Evolutionary conservation across 192 early-diverging fungal species (phyloP).

Genomic region (Spizellomyces sp.): DNA sequence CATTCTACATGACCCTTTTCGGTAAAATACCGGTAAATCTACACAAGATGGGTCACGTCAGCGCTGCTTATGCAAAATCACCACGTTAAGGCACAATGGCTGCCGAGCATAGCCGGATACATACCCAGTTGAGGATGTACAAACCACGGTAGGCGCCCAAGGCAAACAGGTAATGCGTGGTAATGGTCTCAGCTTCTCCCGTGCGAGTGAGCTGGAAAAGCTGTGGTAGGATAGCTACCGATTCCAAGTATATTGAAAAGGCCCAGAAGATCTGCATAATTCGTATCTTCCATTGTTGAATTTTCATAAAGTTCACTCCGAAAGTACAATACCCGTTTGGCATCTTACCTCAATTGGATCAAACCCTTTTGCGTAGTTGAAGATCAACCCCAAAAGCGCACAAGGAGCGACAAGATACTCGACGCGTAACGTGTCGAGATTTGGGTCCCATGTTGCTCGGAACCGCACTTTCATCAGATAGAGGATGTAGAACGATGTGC

Average conservation of each 20-base stretch:
- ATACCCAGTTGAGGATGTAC: conserved; percentile 90
- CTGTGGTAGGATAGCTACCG: conserved; percentile 97
- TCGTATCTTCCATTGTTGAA: background rate
- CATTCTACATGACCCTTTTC: conserved; percentile 68
- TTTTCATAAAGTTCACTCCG: background rate
- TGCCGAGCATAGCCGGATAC: background rate
- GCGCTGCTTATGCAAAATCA: too few relatives aligned
- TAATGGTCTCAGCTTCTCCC: conserved; percentile 99
- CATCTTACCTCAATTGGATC: conserved; percentile 66
- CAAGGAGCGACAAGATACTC: conserved; percentile 81
- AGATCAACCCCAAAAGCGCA: conserved; percentile 70
- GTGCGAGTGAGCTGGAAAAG: conserved; percentile 96
- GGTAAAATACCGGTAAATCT: conserved; percentile 61
- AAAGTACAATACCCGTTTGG: background rate
- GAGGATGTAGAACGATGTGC: conserved; percentile 81
- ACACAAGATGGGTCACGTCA: background rate
- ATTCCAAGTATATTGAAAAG: conserved; percentile 96
- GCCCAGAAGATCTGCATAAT: conserved; percentile 84
- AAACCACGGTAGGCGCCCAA: conserved; percentile 88
- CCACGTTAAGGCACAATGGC: too few relatives aligned
- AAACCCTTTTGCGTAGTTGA: conserved; percentile 66
- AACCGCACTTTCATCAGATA: conserved; percentile 86
- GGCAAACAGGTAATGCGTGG: conserved; percentile 98
- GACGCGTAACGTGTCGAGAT: conserved; percentile 86
- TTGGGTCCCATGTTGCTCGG: conserved; percentile 91